Conservation (phyloP, 257 asterid genomes). For the Gardenia jasminoides region DNA sequence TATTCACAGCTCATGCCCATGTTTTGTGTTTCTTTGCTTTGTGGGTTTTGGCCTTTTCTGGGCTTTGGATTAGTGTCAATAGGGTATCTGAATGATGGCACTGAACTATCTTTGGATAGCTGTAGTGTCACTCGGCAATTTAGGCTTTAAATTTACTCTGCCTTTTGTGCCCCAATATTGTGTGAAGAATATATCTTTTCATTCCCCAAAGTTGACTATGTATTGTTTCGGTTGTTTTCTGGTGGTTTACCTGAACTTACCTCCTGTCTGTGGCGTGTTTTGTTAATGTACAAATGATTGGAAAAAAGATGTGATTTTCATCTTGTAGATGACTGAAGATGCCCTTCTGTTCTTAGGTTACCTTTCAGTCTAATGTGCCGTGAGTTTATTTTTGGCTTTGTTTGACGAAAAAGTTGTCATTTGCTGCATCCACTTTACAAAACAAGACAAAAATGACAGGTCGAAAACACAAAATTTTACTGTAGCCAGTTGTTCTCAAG, state of each 20-base stretch:
- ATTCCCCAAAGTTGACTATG: too few species aligned
- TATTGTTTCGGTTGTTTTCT: too few species aligned
- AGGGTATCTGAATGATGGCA: too few species aligned
- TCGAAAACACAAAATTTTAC: too few species aligned
- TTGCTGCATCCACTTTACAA: too few species aligned
- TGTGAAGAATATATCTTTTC: too few species aligned
- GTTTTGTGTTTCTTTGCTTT: neutral
- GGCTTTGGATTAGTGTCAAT: too few species aligned
- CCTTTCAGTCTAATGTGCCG: neutral
- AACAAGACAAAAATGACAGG: too few species aligned
- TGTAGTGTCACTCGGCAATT: neutral
- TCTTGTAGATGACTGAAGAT: neutral
- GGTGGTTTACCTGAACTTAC: too few species aligned
- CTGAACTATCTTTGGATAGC: neutral
- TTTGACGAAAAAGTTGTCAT: too few species aligned
- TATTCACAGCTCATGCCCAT: neutral
- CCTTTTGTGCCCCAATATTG: too few species aligned
- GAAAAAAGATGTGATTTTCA: neutral
- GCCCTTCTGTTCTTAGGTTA: neutral
- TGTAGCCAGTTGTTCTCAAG: neutral
- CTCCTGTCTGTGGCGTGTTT: neutral
- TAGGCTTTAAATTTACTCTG: too few species aligned
- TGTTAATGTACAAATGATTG: neutral
- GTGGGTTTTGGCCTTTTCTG: neutral
- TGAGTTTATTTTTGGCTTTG: neutral